phyloP scores from a whole-genome alignment of 106 monocot species.

The Iris macrosiphon region DNA sequence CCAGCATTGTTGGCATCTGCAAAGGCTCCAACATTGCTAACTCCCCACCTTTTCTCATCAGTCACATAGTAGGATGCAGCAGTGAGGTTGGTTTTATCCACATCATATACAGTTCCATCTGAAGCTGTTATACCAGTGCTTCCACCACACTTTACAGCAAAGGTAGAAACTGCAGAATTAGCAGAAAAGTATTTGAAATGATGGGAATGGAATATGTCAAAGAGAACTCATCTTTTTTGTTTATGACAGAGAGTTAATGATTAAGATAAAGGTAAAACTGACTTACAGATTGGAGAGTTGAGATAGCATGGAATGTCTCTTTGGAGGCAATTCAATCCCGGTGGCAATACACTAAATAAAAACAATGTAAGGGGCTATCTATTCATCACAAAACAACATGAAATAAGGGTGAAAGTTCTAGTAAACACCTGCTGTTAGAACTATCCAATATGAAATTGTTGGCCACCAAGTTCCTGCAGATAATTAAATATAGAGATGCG shows the following conservation, averaged over 20 bases:
- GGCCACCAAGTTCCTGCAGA: too few relatives aligned
- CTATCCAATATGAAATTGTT: too few relatives aligned
- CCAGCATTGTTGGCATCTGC: slow-evolving; percentile 19
- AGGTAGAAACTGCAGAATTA: slow-evolving; percentile 63
- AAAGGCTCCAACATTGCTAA: slow-evolving; percentile 74
- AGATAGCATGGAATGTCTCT: slow-evolving; percentile 51
- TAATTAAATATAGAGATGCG: too few relatives aligned
- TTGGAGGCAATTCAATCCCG: slow-evolving; percentile 79
- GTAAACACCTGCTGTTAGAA: too few relatives aligned
- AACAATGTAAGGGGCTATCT: too few relatives aligned
- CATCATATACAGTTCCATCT: slow-evolving; percentile 48
- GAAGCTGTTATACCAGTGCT: slow-evolving; percentile 31
- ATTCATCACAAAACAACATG: too few relatives aligned
- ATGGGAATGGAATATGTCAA: too few relatives aligned
- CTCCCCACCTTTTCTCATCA: slow-evolving; percentile 48
- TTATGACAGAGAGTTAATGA: too few relatives aligned
- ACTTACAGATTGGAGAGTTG: slow-evolving; percentile 57
- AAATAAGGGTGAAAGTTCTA: too few relatives aligned
- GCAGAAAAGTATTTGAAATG: too few relatives aligned
- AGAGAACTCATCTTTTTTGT: too few relatives aligned
- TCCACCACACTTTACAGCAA: slow-evolving; percentile 87
- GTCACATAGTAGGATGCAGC: slow-evolving; percentile 73
- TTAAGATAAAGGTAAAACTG: background rate
- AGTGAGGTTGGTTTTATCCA: slow-evolving; percentile 38
- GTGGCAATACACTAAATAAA: slow-evolving; percentile 54